Conservation (phyloP, 306 rosid genomes). For the Amphicarpaea edgeworthii region DNA sequence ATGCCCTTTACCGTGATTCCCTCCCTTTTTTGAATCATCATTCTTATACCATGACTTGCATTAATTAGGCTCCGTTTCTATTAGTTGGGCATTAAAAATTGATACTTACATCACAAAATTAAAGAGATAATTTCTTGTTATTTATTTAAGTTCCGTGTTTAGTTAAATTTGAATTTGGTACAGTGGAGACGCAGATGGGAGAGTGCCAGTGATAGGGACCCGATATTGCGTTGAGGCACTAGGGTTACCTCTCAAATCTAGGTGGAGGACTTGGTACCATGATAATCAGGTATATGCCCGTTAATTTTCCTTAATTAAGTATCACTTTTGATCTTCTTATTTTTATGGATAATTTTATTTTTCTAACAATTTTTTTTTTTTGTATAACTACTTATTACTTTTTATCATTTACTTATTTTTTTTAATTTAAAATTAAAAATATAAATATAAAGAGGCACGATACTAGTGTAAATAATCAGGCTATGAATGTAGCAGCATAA, state of each 20-base stretch:
- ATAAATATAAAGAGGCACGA: too few species aligned
- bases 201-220: slow-evolving; percentile 65
- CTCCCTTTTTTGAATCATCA: background rate
- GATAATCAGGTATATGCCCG: slow-evolving; percentile 46
- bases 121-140: background rate
- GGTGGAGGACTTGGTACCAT: slow-evolving; percentile 65
- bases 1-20: background rate
- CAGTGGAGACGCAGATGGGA: slow-evolving; percentile 70
- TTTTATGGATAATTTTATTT: too few species aligned
- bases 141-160: background rate
- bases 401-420: too few species aligned
- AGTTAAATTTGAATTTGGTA: slow-evolving; percentile 20
- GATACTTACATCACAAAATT: background rate
- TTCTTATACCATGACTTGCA: slow-evolving; percentile 30
- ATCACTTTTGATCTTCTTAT: too few species aligned
- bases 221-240: slow-evolving; percentile 62
- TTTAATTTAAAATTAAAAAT: too few species aligned
- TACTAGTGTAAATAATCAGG: too few species aligned
- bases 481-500: too few species aligned
- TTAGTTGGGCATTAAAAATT: background rate
- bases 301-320: too few species aligned
- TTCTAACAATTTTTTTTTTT: too few species aligned
- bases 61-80: background rate
- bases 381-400: too few species aligned
- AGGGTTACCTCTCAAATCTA: slow-evolving; percentile 54